Base-by-base conservation (phyloP, 2,329 filamentous ascomycete genomes). In the Pseudocercospora vitis region DNA sequence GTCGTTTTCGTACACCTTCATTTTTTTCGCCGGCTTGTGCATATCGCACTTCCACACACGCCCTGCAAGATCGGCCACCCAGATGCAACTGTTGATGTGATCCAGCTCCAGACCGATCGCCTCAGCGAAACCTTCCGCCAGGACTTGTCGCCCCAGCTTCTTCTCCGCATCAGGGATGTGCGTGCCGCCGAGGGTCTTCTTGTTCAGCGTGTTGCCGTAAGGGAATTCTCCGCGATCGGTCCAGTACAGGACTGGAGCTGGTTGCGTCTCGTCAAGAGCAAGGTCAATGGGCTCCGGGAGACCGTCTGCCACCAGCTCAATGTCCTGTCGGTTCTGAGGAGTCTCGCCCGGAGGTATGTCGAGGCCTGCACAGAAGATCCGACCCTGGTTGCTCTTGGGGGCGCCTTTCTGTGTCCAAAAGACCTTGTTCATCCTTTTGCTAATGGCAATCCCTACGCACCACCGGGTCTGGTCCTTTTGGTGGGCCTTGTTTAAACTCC, bases 371-470 rank as follows among this genome's bases (percentile, higher is more conserved):
- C 72, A 68, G 63, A 81, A 80, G 37, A 85, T 82, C 3, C 76
- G 72, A 0, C 82, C 82, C 33, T 73, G 63, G 1, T 66, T 68
- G 0, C 71, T 74, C 64, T 84, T 84, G 2, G 75, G 73, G 0
- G 72, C 68, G 0, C 82, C 82, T 60, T 85, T 84, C 48, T 84
- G 81, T 0, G 78, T 81, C 82, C 82, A 85, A 71, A 79, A 84
- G 40, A 85, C 71, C 35, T 75, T 73, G 11, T 74, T 73, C 1
- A 68, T 66, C 0, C 65, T 54, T 24, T 42, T 50, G 2, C 75
- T 74, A 0, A 85, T 70, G 0, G 76, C 66, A 32, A 85, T 73
- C 1, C 82, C 82, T 7, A 85, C 81, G 50, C 48, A 55, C 57
- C 58, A 71, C 63, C 55, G 46, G 7, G 55, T 59, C 46, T 53